Evolutionary conservation across 2,329 filamentous ascomycete species (phyloP), one percentile per base, ranked within the genome.

Genomic region (Cryphonectria japonica): DNA sequence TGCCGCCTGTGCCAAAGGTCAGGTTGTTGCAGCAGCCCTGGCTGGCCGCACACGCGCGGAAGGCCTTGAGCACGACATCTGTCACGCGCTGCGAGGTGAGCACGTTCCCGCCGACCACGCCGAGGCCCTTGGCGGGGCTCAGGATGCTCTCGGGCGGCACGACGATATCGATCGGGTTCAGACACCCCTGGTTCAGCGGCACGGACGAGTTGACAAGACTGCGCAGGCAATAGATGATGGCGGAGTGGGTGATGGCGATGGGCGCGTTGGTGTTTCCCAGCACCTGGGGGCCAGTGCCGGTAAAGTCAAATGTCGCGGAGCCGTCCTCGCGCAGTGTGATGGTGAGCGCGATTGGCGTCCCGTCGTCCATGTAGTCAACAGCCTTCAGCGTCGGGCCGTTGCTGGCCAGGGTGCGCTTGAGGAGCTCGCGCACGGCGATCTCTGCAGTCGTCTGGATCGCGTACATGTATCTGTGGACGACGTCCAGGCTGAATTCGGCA

Each of bases 401-500:
- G 32, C 87, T 86, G 75, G 88, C 85, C 19, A 94, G 67, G 2
- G 68, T 88, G 2, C 86, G 84, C 77, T 92, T 94, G 50, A 95
- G 83, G 4, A 95, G 84, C 66, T 88, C 88, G 11, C 92, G 87
- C 0, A 96, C 93, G 29, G 89, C 90, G 1, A 89, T 83, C 75
- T 93, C 92, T 0, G 93, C 93, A 46, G 93, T 94, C 62, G 88
- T 85, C 78, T 95, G 92, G 69, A 95, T 95, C 59, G 87, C 91
- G 65, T 86, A 85, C 93, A 95, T 94, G 78, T 94, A 94, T 75
- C 92, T 90, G 73, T 93, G 89, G 0, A 95, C 92, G 0, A 91
- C 89, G 2, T 89, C 84, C 72, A 92, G 89, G 9, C 89, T 89
- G 74, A 93, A 94, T 75, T 95, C 93, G 16, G 88, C 85, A 74